These are phyloP conservation scores for Crepidotus sp. DNA, from an alignment of 1,284 basidiomycete species.

Conservation along the genomic window DNA sequence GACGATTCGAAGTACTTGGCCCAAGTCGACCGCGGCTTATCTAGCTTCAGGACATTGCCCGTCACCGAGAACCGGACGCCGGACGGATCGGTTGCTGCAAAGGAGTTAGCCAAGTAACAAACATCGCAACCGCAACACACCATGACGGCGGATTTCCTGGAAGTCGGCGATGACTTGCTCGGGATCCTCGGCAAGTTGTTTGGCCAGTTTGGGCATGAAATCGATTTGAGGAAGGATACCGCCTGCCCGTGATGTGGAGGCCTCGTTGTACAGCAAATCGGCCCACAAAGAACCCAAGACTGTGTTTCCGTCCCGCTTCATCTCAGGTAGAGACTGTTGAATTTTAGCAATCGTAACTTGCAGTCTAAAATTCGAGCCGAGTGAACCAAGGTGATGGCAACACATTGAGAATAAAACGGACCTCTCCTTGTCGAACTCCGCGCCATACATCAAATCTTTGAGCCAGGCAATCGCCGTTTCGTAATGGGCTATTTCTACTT, in stretches of 20 bases:
- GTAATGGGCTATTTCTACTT: conserved; percentile 79
- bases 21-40: conserved; percentile 71
- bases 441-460: conserved; percentile 79
- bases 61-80: conserved; percentile 82
- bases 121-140: conserved; percentile 38
- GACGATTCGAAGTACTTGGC: conserved; percentile 54
- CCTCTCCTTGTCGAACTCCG: conserved; percentile 81
- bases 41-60: conserved; percentile 72
- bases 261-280: conserved; percentile 60
- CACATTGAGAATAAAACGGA: conserved; percentile 24
- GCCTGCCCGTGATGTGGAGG: conserved; percentile 68
- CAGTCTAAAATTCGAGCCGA: conserved; percentile 43
- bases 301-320: conserved; percentile 84
- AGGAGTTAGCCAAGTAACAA: conserved; percentile 2
- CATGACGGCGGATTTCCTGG: conserved; percentile 57
- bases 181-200: conserved; percentile 69
- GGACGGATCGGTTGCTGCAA: conserved; percentile 67
- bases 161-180: conserved; percentile 66
- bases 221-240: conserved; percentile 71
- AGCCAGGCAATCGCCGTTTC: conserved; percentile 83
- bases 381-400: neutral
- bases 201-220: conserved; percentile 70
- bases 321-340: conserved; percentile 85
- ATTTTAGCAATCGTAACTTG: conserved; percentile 85
- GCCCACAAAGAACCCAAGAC: conserved; percentile 72